Evolutionary conservation across 139 green algal genomes (phyloP), one percentile per base, ranked within the genome.

Genomic region (Trebouxia sp.): DNA sequence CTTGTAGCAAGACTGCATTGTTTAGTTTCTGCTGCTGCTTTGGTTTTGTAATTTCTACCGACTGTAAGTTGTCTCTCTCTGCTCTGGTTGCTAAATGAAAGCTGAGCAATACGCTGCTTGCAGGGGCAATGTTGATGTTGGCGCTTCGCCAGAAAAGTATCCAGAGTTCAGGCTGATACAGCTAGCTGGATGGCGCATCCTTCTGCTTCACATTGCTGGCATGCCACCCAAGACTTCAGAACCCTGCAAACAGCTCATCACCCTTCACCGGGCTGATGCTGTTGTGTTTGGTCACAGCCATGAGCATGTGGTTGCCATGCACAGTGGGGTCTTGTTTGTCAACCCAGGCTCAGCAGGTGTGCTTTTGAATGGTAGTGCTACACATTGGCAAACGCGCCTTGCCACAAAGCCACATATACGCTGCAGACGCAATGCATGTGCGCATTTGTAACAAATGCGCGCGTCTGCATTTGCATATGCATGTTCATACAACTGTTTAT

Each of bases 251-350:
- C 20, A 43, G 24, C 65, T 88, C 6, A 56, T 88, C 17, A 5
- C 26, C 6, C 24, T 53, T 38, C 65, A 80, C 38, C 42, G 65
- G 3, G 82, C 85, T 26, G 65, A 88, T 35, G 80, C 87, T 32
- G 75, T 88, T 0, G 80, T 88, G 8, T 87, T 81, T 51, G 85
- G 85, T 2, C 85, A 88, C 79, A 87, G 85, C 79, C 85, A 88
- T 53, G 79, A 83, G 66, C 62, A 76, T 43, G 58, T 65, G 6
- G 53, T 47, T 15, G 32, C 47, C 50, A 24, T 41, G 6, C 17
- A 51, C 15, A 75, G 48, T 2, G 39, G 45, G 24, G 41, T 76
- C 12, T 20, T 30, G 11, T 88, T 53, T 53, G 79, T 85, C 38
- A 88, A 88, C 69, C 82, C 82, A 12, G 85, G 85, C 0, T 85